Conservation (phyloP, 2,329 filamentous ascomycete genomes). For the Dryadomyces sulphureus region DNA sequence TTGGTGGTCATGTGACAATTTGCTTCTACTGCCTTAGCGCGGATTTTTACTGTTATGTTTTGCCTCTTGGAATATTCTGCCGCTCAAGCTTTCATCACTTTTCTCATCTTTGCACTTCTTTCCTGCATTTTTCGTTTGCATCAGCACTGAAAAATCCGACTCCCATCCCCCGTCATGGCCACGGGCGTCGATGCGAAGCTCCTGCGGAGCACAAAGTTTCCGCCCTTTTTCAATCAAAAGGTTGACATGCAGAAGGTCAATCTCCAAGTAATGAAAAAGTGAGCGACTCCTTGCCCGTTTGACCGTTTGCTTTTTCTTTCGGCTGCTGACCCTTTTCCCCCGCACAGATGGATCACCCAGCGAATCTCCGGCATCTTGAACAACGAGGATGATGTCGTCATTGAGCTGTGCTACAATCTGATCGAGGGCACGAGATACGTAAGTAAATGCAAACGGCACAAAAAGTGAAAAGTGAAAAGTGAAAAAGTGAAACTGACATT, state of each 20-base stretch:
- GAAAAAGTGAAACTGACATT: background rate
- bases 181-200: constrained; percentile 79
- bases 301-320: background rate
- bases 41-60: too few species aligned
- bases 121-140: background rate
- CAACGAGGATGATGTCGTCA: constrained; percentile 91
- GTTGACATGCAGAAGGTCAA: constrained; percentile 98
- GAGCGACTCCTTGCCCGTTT: constrained; percentile 20
- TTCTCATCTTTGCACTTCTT: background rate
- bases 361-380: constrained; percentile 77
- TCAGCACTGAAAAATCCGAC: background rate
- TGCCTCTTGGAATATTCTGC: background rate
- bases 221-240: constrained; percentile 83
- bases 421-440: constrained; percentile 66
- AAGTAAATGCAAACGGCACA: constrained; percentile 22
- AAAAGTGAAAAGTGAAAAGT: too few species aligned
- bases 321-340: background rate
- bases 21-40: too few species aligned
- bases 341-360: constrained; percentile 73
- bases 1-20: too few species aligned
- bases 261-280: constrained; percentile 96
- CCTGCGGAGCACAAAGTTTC: constrained; percentile 83
- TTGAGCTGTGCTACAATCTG: constrained; percentile 61
- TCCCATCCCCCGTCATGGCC: constrained; percentile 40
- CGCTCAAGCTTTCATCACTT: background rate